Conservation (phyloP, 1,284 basidiomycete genomes). For the Trametes polyzona region DNA sequence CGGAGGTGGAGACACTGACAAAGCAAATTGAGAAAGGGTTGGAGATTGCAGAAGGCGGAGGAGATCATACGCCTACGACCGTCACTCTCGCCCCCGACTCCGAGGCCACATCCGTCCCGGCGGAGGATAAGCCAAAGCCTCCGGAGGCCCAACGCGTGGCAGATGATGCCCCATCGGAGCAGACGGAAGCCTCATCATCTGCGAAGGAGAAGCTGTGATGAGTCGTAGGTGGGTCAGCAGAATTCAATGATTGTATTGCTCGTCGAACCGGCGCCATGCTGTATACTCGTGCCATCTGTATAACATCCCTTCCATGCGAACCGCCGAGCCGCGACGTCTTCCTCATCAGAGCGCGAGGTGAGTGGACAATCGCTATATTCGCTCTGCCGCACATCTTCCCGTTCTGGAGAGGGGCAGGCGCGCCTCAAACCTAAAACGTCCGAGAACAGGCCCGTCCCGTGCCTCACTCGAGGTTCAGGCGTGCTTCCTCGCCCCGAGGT, state of each 20-base stretch:
- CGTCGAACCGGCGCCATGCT: neutral
- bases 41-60: slow-evolving; percentile 13
- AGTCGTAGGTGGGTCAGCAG: slow-evolving; percentile 12
- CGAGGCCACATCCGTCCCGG: no score
- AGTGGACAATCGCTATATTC: neutral
- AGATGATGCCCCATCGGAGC: slow-evolving; percentile 2
- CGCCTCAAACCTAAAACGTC: neutral
- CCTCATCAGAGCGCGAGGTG: neutral
- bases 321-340: neutral
- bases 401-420: no score
- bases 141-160: neutral
- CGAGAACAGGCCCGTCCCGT: neutral
- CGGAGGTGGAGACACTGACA: slow-evolving; percentile 15
- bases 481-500: no score
- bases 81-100: slow-evolving; percentile 3
- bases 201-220: slow-evolving; percentile 10
- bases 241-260: neutral
- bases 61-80: neutral
- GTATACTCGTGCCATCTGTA: slow-evolving; percentile 2
- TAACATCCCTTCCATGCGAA: neutral
- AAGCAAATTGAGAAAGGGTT: slow-evolving; percentile 17
- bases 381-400: neutral
- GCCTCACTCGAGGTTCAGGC: neutral
- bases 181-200: neutral
- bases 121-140: neutral